These are phyloP conservation scores for Starmerella riodocensis DNA, from an alignment of 805 yeast species.

Conservation along the genomic window DNA sequence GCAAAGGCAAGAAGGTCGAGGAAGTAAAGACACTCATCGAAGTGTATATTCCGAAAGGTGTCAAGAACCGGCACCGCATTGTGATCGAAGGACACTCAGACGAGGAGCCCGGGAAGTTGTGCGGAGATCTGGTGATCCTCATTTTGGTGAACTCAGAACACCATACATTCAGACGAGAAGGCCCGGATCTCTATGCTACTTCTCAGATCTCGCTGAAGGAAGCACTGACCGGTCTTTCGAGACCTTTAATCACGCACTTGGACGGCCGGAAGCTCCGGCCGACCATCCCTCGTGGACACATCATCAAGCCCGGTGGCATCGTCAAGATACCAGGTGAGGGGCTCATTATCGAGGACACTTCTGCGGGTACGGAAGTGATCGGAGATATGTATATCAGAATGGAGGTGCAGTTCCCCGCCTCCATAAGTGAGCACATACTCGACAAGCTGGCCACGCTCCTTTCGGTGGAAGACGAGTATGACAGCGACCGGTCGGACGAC, in stretches of 20 bases:
- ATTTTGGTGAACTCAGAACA: slow-evolving; percentile 39
- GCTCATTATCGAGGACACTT: slow-evolving; percentile 7
- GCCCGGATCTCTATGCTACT: slow-evolving; percentile 50
- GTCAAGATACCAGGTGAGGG: slow-evolving; percentile 20
- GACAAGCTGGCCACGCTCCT: slow-evolving; percentile 13
- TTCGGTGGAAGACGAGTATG: slow-evolving; percentile 3
- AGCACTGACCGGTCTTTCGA: slow-evolving; percentile 68
- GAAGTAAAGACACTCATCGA: slow-evolving; percentile 63
- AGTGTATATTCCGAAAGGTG: slow-evolving; percentile 64
- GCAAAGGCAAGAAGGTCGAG: slow-evolving; percentile 49
- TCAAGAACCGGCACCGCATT: slow-evolving; percentile 47
- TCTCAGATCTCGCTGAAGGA: slow-evolving; percentile 58
- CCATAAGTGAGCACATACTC: slow-evolving; percentile 10
- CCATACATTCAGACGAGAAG: slow-evolving; percentile 40
- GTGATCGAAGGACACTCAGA: slow-evolving; percentile 61
- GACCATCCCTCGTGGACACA: slow-evolving; percentile 63
- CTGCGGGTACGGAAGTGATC: slow-evolving; percentile 4
- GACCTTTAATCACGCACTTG: slow-evolving; percentile 51
- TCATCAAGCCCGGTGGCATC: slow-evolving; percentile 26
- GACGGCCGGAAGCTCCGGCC: slow-evolving; percentile 65
- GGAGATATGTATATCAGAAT: slow-evolving; percentile 20
- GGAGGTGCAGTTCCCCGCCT: slow-evolving; percentile 18
- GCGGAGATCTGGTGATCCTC: slow-evolving; percentile 67
- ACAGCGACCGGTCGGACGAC: slow-evolving; percentile 7
- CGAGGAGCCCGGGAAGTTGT: slow-evolving; percentile 49